Evolutionary conservation across 2,329 filamentous ascomycete genomes (phyloP), one percentile per base, ranked within the genome.

Genomic region (Hypoxylon sp.): DNA sequence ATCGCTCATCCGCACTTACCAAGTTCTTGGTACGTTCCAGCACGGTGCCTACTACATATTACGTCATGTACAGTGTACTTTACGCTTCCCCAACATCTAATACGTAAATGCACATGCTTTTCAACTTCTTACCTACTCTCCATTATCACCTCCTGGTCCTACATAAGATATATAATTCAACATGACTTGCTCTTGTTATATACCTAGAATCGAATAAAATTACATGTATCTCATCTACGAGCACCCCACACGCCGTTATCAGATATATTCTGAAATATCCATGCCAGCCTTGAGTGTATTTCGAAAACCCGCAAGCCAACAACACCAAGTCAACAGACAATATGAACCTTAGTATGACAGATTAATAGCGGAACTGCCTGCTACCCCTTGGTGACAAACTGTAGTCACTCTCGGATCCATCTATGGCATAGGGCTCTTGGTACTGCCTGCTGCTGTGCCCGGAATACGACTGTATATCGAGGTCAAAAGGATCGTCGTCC

Each of bases 401-500:
- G 22, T 42, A 50, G 2, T 65, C 68, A 14, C 62, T 66, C 13
- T 66, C 68, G 29, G 62, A 70, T n/a, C n/a, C 58, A 39, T 70
- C 65, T 53, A 54, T 50, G 11, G 58, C n/a, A n/a, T 65, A 70
- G 5, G 60, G 33, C 17, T 62, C 53, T 14, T 51, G 52, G 42
- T 67, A 69, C 19, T 39, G 56, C 58, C 50, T 61, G 19, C 35
- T 39, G 2, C 44, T 22, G 42, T 56, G 44, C 39, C 64, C 48
- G 5, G 51, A 39, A n/a, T 66, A 42, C 5, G 51, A 48, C 11
- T 39, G 22, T 14, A n/a, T 52, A 5, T 65, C 51, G 10, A 52
- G 48, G 24, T 57, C 63, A 54, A 75, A 76, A 19, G 74, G 72
- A 26, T 76, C 75, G 1, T 68, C 73, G 9, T 67, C 66, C 10